Percentiles rank a stretch among this genome's conserved stretches.
phyloP scores from a whole-genome alignment of 176 grass and related monocot genomes.

The Puccinellia tenuiflora region DNA sequence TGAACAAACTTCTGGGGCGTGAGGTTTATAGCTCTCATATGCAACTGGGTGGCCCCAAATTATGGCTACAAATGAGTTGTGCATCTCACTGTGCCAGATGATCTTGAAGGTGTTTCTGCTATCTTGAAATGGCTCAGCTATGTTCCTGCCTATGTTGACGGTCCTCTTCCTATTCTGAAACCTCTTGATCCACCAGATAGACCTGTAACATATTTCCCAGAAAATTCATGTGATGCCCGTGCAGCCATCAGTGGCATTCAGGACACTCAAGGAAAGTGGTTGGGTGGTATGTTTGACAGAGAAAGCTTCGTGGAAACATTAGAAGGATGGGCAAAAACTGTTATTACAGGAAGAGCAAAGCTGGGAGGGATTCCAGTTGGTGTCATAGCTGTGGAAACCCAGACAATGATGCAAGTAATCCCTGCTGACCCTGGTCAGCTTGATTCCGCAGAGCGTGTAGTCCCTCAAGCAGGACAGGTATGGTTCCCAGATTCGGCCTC shows the following conservation, averaged over 20 bases:
- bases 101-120: conserved; percentile 94
- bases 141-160: conserved; percentile 84
- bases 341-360: conserved; percentile 91
- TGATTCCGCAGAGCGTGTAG: conserved; percentile 87
- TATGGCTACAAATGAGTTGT: conserved; percentile 98
- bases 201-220: conserved; percentile 66
- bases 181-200: conserved; percentile 88
- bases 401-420: conserved; percentile 94
- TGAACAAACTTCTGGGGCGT: conserved; percentile 95
- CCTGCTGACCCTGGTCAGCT: conserved; percentile 94
- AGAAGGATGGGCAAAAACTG: conserved; percentile 98
- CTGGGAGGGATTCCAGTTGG: conserved; percentile 95
- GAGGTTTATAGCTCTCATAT: conserved; percentile 99
- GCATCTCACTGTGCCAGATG: conserved; percentile 93
- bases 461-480: conserved; percentile 94
- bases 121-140: conserved; percentile 98
- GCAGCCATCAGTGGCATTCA: conserved; percentile 75
- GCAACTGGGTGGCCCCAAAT: conserved; percentile 99
- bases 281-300: conserved; percentile 92
- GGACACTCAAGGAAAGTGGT: conserved; percentile 63
- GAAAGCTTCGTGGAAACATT: conserved; percentile 89
- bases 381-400: conserved; percentile 91
- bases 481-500: conserved; percentile 97
- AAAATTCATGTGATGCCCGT: conserved; percentile 91
- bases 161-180: conserved; percentile 83